These are phyloP conservation scores for Raffaelea albimanens DNA, from an alignment of 2,329 filamentous ascomycete species.

Conservation along the genomic window DNA sequence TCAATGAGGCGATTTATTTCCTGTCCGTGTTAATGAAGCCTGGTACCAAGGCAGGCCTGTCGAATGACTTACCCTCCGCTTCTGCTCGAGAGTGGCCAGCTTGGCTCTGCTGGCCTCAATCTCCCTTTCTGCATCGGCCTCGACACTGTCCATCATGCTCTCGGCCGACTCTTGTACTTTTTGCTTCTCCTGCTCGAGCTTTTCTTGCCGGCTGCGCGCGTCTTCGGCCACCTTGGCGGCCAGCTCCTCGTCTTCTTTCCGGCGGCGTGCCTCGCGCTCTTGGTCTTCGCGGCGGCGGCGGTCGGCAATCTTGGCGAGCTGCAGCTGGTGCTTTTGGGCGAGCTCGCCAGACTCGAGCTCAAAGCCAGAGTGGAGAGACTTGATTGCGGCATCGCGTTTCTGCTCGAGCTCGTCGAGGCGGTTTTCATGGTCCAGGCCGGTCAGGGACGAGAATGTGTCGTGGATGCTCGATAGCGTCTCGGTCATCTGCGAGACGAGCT, in stretches of 20 bases:
- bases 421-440: conserved; percentile 22
- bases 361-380: conserved; percentile 21
- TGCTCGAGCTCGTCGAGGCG: conserved; percentile 30
- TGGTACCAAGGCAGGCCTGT: no score
- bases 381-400: conserved; percentile 24
- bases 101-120: conserved; percentile 22
- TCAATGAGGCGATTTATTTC: conserved; percentile 34
- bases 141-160: conserved; percentile 22
- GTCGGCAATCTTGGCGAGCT: conserved; percentile 24
- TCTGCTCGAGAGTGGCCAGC: conserved; percentile 23
- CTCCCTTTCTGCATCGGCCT: conserved; percentile 20
- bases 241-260: conserved; percentile 26
- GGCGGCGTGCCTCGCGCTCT: conserved; percentile 25
- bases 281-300: conserved; percentile 30
- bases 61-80: conserved; percentile 17
- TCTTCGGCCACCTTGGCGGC: conserved; percentile 17
- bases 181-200: conserved; percentile 19
- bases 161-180: conserved; percentile 26
- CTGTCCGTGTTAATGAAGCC: no score
- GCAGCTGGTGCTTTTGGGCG: conserved; percentile 18
- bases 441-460: conserved; percentile 24
- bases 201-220: conserved; percentile 21
- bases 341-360: conserved; percentile 21
- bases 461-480: conserved; percentile 31
- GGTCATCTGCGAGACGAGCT: conserved; percentile 32